phyloP scores from a whole-genome alignment of 1,284 basidiomycete species.

The Exobasidium cylindrosporum region DNA sequence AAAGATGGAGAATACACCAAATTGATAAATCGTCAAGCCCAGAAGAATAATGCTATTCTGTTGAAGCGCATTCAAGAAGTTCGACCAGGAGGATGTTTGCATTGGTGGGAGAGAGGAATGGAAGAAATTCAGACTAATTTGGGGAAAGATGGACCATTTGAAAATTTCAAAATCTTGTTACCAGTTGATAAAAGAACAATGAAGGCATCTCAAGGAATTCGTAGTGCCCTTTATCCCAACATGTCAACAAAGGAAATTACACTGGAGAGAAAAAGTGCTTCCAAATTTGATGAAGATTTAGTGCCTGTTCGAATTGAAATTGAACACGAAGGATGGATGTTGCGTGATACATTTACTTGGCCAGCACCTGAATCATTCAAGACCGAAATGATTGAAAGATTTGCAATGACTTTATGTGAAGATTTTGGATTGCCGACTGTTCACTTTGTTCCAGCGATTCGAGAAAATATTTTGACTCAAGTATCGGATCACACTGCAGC shows the following conservation, averaged over 20 bases:
- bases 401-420: constrained; percentile 85
- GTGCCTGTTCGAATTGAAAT: constrained; percentile 93
- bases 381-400: constrained; percentile 79
- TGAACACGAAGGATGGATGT: constrained; percentile 78
- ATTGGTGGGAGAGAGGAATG: constrained; percentile 48
- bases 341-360: constrained; percentile 97
- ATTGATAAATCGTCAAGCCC: constrained; percentile 45
- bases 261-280: constrained; percentile 55
- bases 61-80: constrained; percentile 31
- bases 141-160: constrained; percentile 24
- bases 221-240: constrained; percentile 34
- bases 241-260: constrained; percentile 53
- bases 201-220: constrained; percentile 63
- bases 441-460: constrained; percentile 72
- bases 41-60: constrained; percentile 33
- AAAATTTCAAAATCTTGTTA: constrained; percentile 36
- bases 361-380: constrained; percentile 73
- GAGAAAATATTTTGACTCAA: constrained; percentile 81
- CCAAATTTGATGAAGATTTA: constrained; percentile 63
- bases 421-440: constrained; percentile 74
- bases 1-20: constrained; percentile 60
- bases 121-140: constrained; percentile 26
- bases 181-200: constrained; percentile 35
- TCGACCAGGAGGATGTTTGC: constrained; percentile 33
- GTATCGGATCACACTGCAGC: constrained; percentile 66